These are phyloP conservation scores for Didymella pomorum DNA, from an alignment of 2,329 filamentous ascomycete species.

Conservation along the genomic window DNA sequence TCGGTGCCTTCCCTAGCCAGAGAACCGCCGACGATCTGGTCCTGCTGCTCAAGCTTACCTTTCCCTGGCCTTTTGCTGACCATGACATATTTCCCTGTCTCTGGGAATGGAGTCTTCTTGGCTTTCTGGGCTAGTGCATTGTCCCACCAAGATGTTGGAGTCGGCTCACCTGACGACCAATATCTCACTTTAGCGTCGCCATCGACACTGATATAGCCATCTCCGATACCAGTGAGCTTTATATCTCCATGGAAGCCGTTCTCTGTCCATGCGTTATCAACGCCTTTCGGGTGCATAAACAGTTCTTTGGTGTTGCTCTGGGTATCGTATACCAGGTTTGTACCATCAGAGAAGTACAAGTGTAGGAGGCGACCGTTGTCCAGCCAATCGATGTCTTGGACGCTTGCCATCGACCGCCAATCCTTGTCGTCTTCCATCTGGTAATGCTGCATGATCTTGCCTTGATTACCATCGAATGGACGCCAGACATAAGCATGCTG, in stretches of 20 bases:
- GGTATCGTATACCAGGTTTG: conserved; percentile 34
- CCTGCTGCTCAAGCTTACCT: not conserved
- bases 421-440: conserved; percentile 18
- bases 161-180: conserved; percentile 26
- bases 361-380: conserved; percentile 27
- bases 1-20: not conserved
- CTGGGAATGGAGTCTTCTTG: conserved; percentile 19
- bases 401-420: conserved; percentile 11
- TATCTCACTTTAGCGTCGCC: conserved; percentile 37
- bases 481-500: conserved; percentile 36
- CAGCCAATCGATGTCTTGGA: conserved; percentile 30
- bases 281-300: conserved; percentile 31
- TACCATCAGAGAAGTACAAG: conserved; percentile 32
- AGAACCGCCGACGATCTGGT: not conserved
- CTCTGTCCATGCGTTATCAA: conserved; percentile 11
- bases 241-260: conserved; percentile 29
- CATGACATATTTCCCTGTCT: conserved; percentile 33
- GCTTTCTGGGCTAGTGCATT: conserved; percentile 12
- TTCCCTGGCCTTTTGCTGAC: conserved; percentile 21
- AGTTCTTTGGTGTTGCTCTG: conserved; percentile 39
- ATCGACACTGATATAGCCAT: conserved; percentile 36
- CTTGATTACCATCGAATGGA: conserved; percentile 29
- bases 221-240: conserved; percentile 12
- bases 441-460: conserved; percentile 33
- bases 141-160: conserved; percentile 28